Conservation (phyloP, 257 asterid species). For the Solanum chaucha region DNA sequence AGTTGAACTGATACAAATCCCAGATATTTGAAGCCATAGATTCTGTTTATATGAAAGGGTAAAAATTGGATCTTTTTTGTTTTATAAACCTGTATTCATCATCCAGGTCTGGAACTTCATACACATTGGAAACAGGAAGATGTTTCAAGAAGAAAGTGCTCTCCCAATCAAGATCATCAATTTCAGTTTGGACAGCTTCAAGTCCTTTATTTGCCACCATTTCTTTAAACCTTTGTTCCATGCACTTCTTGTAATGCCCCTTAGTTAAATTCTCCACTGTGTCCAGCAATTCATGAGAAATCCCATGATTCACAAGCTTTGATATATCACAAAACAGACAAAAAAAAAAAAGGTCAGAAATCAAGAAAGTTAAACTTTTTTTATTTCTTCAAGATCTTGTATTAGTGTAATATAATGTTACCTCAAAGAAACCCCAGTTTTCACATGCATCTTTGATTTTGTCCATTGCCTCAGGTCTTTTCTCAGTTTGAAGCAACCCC, state of each 20-base stretch:
- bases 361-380: neutral
- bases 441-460: slow-evolving; percentile 55
- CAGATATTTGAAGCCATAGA: slow-evolving; percentile 5
- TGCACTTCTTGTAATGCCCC: slow-evolving; percentile 48
- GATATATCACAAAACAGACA: neutral
- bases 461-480: slow-evolving; percentile 47
- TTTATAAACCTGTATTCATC: slow-evolving; percentile 43
- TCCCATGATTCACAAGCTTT: slow-evolving; percentile 55
- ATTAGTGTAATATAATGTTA: neutral
- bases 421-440: slow-evolving; percentile 81
- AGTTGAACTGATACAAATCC: slow-evolving; percentile 2
- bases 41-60: neutral
- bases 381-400: neutral
- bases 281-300: slow-evolving; percentile 45
- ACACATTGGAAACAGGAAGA: slow-evolving; percentile 52
- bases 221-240: slow-evolving; percentile 56
- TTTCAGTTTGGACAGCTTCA: slow-evolving; percentile 42
- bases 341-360: neutral
- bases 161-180: slow-evolving; percentile 56
- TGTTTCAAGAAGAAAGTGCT: slow-evolving; percentile 56
- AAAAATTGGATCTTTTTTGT: neutral
- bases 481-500: slow-evolving; percentile 55
- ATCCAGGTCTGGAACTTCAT: slow-evolving; percentile 53
- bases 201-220: slow-evolving; percentile 56
- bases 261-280: slow-evolving; percentile 50